These are phyloP conservation scores for Talaromyces atroroseus DNA, from an alignment of 2,329 filamentous ascomycete genomes.

Conservation along the genomic window DNA sequence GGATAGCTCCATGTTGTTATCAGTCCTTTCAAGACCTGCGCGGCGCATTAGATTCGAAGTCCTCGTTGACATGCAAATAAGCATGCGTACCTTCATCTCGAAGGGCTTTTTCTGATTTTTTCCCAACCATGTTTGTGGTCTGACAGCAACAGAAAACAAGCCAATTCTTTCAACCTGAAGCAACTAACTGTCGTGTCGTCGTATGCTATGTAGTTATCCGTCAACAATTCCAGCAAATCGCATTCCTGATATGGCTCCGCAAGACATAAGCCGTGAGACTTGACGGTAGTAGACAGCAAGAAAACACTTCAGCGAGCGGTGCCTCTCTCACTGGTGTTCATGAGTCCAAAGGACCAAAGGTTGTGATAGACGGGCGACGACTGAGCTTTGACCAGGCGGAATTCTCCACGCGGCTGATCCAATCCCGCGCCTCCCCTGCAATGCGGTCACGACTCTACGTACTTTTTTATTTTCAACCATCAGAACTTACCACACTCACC, in stretches of 20 bases:
- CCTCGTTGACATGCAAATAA: not conserved
- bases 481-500: not conserved
- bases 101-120: constrained; percentile 59
- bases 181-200: not conserved
- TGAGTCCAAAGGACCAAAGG: no score
- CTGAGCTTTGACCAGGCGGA: not conserved
- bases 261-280: not conserved
- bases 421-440: not conserved
- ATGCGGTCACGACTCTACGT: not conserved
- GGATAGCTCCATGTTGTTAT: constrained; percentile 95
- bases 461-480: not conserved
- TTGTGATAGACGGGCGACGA: no score
- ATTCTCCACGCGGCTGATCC: not conserved
- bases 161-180: not conserved
- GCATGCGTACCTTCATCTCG: constrained; percentile 51
- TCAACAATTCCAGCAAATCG: not conserved
- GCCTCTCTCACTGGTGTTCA: no score
- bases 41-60: not conserved
- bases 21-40: constrained; percentile 84
- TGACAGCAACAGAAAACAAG: no score
- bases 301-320: no score
- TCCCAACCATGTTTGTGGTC: constrained; percentile 53
- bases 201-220: not conserved
- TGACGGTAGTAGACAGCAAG: no score
- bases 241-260: not conserved